Conservation (phyloP, 495 filamentous ascomycete species). For the Lophiotrema nucula region DNA sequence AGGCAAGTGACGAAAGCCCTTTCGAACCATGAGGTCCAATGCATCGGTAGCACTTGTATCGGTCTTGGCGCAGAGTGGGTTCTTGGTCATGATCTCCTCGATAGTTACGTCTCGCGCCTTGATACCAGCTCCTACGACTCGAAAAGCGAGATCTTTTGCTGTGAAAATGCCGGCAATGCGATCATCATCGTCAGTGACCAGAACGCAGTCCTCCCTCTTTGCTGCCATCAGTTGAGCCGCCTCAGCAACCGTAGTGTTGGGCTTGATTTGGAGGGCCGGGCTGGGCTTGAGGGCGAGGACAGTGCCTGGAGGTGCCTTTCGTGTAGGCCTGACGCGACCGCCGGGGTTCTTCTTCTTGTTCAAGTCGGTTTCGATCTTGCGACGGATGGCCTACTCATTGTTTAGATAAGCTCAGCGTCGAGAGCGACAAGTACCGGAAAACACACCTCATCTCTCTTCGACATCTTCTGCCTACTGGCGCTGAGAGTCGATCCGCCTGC, state of each 20-base stretch:
- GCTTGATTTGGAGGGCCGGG: slow-evolving; percentile 96
- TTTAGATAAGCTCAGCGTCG: slow-evolving; percentile 26
- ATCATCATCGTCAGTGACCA: slow-evolving; percentile 98
- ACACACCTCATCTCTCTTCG: slow-evolving; percentile 95
- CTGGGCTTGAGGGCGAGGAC: slow-evolving; percentile 94
- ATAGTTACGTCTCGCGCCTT: slow-evolving; percentile 90
- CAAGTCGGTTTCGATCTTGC: slow-evolving; percentile 95
- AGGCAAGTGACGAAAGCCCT: slow-evolving; percentile 94
- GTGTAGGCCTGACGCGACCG: slow-evolving; percentile 71
- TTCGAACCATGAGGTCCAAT: slow-evolving; percentile 94
- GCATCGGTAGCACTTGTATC: slow-evolving; percentile 98
- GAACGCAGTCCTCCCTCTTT: slow-evolving; percentile 97
- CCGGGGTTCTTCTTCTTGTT: slow-evolving; percentile 89
- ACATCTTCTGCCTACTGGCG: slow-evolving; percentile 89
- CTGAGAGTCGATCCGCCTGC: slow-evolving; percentile 72
- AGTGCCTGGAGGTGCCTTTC: slow-evolving; percentile 93
- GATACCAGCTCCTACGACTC: slow-evolving; percentile 89
- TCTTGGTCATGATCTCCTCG: slow-evolving; percentile 99
- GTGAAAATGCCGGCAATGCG: slow-evolving; percentile 98
- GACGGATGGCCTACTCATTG: slow-evolving; percentile 78
- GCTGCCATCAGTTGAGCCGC: slow-evolving; percentile 98
- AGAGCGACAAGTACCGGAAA: neutral
- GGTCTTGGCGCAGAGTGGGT: slow-evolving; percentile 92
- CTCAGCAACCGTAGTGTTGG: slow-evolving; percentile 87
- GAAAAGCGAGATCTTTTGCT: slow-evolving; percentile 96